These are phyloP conservation scores for Starmerella apicola DNA, from an alignment of 805 yeast genomes.

Conservation along the genomic window DNA sequence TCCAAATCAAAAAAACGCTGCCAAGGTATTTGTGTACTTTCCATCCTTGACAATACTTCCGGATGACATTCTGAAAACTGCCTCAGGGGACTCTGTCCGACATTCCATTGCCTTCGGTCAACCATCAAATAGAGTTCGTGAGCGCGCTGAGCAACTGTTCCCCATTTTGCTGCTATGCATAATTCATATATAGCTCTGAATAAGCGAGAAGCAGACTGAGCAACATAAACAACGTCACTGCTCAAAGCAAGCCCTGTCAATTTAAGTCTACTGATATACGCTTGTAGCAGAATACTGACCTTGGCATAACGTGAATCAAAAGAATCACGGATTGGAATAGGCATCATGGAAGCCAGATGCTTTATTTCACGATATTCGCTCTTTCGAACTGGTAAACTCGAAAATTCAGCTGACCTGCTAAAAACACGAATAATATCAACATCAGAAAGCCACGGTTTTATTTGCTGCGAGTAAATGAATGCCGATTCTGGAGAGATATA, in stretches of 20 bases:
- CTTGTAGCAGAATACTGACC: slow-evolving; percentile 65
- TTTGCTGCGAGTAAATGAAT: slow-evolving; percentile 45
- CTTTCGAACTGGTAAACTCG: slow-evolving; percentile 66
- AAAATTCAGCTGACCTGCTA: slow-evolving; percentile 74
- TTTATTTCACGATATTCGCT: slow-evolving; percentile 71
- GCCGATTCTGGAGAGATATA: slow-evolving; percentile 70
- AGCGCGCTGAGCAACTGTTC: slow-evolving; percentile 43
- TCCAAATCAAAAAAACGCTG: slow-evolving; percentile 52
- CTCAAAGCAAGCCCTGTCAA: slow-evolving; percentile 82
- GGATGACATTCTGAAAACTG: slow-evolving; percentile 64
- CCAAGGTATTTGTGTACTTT: slow-evolving; percentile 77
- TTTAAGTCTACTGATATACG: slow-evolving; percentile 65
- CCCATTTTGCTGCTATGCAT: slow-evolving; percentile 57
- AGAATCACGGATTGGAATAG: slow-evolving; percentile 72
- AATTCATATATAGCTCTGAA: slow-evolving; percentile 78
- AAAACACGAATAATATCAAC: slow-evolving; percentile 70
- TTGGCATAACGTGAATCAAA: slow-evolving; percentile 64
- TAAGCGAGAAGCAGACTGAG: slow-evolving; percentile 85
- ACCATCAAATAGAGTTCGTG: slow-evolving; percentile 68
- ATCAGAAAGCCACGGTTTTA: slow-evolving; percentile 53
- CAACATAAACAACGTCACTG: slow-evolving; percentile 86
- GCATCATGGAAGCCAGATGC: slow-evolving; percentile 58
- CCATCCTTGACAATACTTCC: slow-evolving; percentile 61
- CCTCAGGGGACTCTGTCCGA: slow-evolving; percentile 64
- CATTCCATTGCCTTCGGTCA: slow-evolving; percentile 70